phyloP scores from a whole-genome alignment of 208 protist species.

The Endotrypanum monterogeii region DNA sequence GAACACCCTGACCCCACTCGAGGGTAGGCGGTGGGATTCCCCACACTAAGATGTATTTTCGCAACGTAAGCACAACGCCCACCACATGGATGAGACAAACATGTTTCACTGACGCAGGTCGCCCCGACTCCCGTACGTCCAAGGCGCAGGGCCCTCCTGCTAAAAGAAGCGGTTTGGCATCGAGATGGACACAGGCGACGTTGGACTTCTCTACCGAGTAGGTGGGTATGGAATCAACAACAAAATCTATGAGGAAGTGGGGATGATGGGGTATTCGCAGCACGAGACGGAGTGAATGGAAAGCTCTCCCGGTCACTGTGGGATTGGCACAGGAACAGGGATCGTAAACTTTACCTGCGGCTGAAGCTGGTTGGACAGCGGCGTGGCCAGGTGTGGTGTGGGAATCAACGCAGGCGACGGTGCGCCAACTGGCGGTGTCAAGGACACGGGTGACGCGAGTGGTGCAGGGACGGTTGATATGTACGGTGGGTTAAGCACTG shows the following conservation, averaged over 20 bases:
- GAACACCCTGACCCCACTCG: no score
- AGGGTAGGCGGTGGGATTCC: not conserved
- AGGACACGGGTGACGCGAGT: constrained; percentile 8
- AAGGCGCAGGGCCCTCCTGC: not conserved
- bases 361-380: constrained; percentile 1
- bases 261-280: not conserved
- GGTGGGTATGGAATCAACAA: not conserved
- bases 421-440: constrained; percentile 15
- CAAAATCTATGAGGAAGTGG: not conserved
- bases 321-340: constrained; percentile 25
- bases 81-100: not conserved
- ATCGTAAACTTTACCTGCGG: constrained; percentile 8
- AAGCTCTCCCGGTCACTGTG: not conserved
- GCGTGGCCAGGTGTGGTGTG: not conserved
- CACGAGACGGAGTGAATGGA: no score
- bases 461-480: constrained; percentile 6
- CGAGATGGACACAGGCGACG: not conserved
- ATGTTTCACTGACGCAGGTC: not conserved
- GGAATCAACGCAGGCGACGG: constrained; percentile 1
- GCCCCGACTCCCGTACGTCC: not conserved
- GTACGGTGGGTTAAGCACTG: constrained; percentile 3
- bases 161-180: not conserved
- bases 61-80: no score
- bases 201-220: not conserved
- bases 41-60: no score